Percentiles rank a stretch among this genome's conserved stretches.
Evolutionary conservation across 2,329 filamentous ascomycete species (phyloP).

Genomic region (Didymosphaeria variabile): DNA sequence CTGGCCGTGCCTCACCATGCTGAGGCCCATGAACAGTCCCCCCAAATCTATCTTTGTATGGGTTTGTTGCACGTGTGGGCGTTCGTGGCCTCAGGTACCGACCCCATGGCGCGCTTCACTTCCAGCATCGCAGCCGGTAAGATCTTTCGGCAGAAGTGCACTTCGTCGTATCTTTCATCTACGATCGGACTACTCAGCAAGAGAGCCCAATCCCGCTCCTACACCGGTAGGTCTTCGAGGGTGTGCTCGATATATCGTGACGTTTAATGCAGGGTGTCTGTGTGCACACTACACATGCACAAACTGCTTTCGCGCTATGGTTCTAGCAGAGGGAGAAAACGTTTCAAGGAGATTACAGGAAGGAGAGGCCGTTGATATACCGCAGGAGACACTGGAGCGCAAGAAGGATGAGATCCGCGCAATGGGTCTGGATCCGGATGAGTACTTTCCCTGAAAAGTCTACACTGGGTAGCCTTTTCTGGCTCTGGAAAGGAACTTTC

Average conservation of each 20-base stretch:
- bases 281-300: conserved; percentile 1
- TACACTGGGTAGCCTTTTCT: no score
- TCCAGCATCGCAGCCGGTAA: neutral
- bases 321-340: neutral
- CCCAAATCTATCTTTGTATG: neutral
- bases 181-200: neutral
- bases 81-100: neutral
- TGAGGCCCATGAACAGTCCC: neutral
- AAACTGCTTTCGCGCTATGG: neutral
- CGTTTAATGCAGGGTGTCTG: neutral
- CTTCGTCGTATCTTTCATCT: neutral
- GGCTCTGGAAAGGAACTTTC: no score
- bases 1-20: neutral
- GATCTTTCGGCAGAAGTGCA: neutral
- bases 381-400: neutral
- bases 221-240: neutral
- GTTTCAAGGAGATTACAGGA: neutral
- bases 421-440: neutral
- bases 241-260: neutral
- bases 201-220: neutral
- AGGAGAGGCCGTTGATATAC: neutral
- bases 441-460: neutral
- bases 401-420: neutral
- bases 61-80: neutral
- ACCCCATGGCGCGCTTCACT: neutral